Evolutionary conservation across 2,329 filamentous ascomycete species (phyloP).

Genomic region (Aureobasidium pullulans): DNA sequence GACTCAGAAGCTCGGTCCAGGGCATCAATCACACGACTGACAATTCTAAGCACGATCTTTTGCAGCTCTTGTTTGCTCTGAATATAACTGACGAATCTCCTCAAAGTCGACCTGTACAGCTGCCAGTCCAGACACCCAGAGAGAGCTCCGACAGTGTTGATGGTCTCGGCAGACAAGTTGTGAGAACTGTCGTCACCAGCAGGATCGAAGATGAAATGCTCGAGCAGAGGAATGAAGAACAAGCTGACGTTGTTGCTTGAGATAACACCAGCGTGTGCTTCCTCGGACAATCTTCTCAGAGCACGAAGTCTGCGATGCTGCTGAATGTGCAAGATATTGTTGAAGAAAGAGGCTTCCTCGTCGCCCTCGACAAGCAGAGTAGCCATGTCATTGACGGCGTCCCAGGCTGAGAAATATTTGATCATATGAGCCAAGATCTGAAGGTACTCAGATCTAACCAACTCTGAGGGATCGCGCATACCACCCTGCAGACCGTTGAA

Average conservation of each 20-base stretch:
- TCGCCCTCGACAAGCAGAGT: conserved; percentile 63
- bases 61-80: conserved; percentile 72
- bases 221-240: conserved; percentile 83
- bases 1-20: conserved; percentile 40
- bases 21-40: conserved; percentile 75
- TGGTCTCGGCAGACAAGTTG: conserved; percentile 77
- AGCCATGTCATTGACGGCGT: conserved; percentile 65
- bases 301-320: conserved; percentile 79
- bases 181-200: conserved; percentile 70
- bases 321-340: conserved; percentile 84
- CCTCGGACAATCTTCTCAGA: conserved; percentile 64
- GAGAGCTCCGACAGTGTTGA: conserved; percentile 69
- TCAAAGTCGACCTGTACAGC: conserved; percentile 78
- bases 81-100: conserved; percentile 76
- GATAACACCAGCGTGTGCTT: conserved; percentile 58
- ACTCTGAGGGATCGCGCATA: conserved; percentile 69
- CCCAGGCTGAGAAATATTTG: conserved; percentile 60
- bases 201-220: conserved; percentile 87
- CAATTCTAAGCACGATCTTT: conserved; percentile 75
- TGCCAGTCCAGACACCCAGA: conserved; percentile 78
- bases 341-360: conserved; percentile 82
- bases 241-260: conserved; percentile 72
- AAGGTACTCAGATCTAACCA: conserved; percentile 76
- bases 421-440: conserved; percentile 73
- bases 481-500: conserved; percentile 71